Evolutionary conservation across 2,329 filamentous ascomycete genomes (phyloP).

Genomic region (Fusarium dimerum): DNA sequence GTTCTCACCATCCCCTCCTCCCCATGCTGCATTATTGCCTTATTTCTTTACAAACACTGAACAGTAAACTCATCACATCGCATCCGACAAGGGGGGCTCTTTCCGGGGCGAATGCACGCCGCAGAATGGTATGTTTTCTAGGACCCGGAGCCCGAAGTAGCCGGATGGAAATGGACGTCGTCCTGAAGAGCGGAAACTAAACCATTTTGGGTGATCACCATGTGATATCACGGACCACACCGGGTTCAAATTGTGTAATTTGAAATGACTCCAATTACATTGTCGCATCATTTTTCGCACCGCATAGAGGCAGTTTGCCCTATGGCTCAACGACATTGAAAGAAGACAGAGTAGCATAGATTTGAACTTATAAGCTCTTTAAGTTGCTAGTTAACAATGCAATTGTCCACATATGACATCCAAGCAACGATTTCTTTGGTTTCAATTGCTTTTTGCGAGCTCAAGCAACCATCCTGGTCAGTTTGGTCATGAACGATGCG

Average conservation of each 20-base stretch:
- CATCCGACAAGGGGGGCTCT: neutral
- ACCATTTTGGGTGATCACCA: neutral
- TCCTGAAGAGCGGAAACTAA: conserved; percentile 2
- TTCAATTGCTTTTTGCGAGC: neutral
- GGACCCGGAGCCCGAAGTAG: conserved; percentile 14
- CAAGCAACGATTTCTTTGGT: neutral
- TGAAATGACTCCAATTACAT: neutral
- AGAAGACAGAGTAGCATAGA: neutral
- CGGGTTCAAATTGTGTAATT: neutral
- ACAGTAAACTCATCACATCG: too few species aligned
- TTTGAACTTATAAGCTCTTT: neutral
- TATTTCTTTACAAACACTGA: too few species aligned
- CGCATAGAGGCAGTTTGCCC: too few species aligned
- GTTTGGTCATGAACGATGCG: neutral
- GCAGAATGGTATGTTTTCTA: conserved; percentile 20
- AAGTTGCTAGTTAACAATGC: neutral
- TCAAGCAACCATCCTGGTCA: neutral
- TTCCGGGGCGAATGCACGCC: neutral
- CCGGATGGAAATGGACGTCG: neutral
- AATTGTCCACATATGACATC: neutral
- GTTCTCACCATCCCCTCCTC: too few species aligned
- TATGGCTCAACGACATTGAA: neutral
- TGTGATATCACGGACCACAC: neutral
- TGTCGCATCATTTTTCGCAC: neutral
- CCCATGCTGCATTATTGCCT: too few species aligned